These are phyloP conservation scores for Hymenochaete sp. DNA, from an alignment of 1,284 basidiomycete genomes.

Conservation along the genomic window DNA sequence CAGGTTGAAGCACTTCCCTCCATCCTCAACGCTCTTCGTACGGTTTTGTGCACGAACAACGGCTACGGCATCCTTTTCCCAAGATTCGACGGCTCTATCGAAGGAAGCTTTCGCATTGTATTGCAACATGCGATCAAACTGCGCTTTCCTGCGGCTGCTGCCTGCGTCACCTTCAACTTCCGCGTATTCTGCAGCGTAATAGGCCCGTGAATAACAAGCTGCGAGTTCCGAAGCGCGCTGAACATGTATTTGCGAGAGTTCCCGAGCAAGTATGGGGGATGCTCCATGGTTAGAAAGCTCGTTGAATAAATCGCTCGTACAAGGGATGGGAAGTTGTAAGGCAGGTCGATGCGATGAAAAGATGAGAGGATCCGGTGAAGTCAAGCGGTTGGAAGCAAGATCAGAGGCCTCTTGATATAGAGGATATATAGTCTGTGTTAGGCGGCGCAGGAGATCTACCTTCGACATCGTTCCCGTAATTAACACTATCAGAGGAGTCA, in stretches of 20 bases:
- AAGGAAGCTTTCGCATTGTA: background rate
- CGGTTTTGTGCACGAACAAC: background rate
- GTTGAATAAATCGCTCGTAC: too few relatives aligned
- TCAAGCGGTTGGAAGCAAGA: too few relatives aligned
- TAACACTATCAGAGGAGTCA: too few relatives aligned
- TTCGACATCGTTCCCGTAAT: too few relatives aligned
- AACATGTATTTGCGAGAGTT: constrained; percentile 3
- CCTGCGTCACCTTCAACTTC: background rate
- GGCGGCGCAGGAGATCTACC: too few relatives aligned
- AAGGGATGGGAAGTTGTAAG: too few relatives aligned
- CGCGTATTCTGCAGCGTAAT: background rate
- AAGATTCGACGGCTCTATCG: background rate
- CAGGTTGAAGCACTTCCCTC: background rate
- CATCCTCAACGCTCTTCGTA: background rate
- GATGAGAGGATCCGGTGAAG: too few relatives aligned
- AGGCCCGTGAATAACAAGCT: background rate
- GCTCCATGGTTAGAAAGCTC: background rate
- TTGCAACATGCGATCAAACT: background rate
- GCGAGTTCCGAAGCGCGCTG: background rate
- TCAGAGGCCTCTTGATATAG: too few relatives aligned
- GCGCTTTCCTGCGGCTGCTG: background rate
- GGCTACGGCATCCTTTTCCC: background rate
- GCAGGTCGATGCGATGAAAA: too few relatives aligned
- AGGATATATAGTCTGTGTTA: too few relatives aligned
- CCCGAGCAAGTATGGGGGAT: background rate